Evolutionary conservation across 2,329 filamentous ascomycete genomes (phyloP), one percentile per base, ranked within the genome.

Genomic region (Aspergillus pseudonomiae): DNA sequence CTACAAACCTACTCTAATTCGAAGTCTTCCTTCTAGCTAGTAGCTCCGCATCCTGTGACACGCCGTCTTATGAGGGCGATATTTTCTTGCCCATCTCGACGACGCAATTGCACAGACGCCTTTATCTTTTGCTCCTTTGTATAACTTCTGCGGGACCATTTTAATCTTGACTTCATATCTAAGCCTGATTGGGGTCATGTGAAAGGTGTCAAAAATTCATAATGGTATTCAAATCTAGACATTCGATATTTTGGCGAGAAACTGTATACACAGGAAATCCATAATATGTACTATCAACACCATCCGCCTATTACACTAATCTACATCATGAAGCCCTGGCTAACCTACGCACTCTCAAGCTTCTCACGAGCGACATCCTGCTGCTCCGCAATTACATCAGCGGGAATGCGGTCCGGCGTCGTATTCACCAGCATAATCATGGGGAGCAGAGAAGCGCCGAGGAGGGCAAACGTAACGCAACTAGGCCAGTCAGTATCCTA

Each of bases 351-450:
- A 36, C 21, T 24, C 9, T 36, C 19, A 36, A 54, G 52, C 4
- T 54, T 54, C 11, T 54, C 52, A 53, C 14, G 19, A 30, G 63
- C 67, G 2, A 65, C 69, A 59, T 64, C 28, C 43, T 76, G 73
- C 64, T 75, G 67, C 59, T 78, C 76, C 2, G 74, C 70, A 57
- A 80, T 75, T 11, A 79, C 68, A 61, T 80, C 78, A 4, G 78
- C 78, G 1, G 78, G 78, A 48, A 80, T 80, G 1, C 68, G 71
- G 45, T 80, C 77, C 6, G 78, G 78, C 4, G 78, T 80, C 19
- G 74, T 68, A 62, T 80, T 80, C 14, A 79, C 78, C 14, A 80
- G 67, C 58, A 77, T 65, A 5, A 77, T 70, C 78, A 80, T 80
- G 2, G 78, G 78, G 1, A 70, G 61, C 16, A 79, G 36, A 14